These are phyloP conservation scores for Amorphotheca resinae DNA, from an alignment of 495 filamentous ascomycete genomes.

Conservation along the genomic window DNA sequence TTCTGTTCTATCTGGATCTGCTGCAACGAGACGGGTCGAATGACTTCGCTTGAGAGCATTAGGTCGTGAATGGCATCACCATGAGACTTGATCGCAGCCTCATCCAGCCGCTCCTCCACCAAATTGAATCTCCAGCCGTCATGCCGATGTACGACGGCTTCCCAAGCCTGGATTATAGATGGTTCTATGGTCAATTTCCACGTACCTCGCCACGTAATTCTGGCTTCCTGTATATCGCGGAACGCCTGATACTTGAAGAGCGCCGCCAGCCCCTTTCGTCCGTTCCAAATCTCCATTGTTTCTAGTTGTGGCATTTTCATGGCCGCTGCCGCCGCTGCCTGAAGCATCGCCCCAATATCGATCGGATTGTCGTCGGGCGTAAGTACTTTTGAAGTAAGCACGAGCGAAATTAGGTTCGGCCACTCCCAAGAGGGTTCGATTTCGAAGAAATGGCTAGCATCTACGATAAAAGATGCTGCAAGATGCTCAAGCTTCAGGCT, in stretches of 20 bases:
- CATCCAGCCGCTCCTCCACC: not conserved
- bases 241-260: slow-evolving; percentile 7
- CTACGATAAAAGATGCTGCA: slow-evolving; percentile 16
- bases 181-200: slow-evolving; percentile 1
- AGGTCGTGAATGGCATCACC: not conserved
- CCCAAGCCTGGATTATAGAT: slow-evolving; percentile 2
- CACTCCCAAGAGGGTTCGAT: slow-evolving; percentile 11
- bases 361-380: slow-evolving; percentile 3
- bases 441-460: slow-evolving; percentile 18
- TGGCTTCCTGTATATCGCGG: slow-evolving; percentile 12
- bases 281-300: slow-evolving; percentile 19
- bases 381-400: slow-evolving; percentile 14
- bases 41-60: slow-evolving; percentile 1
- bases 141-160: slow-evolving; percentile 1
- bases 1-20: slow-evolving; percentile 2
- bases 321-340: slow-evolving; percentile 10
- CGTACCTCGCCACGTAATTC: slow-evolving; percentile 8
- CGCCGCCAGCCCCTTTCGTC: slow-evolving; percentile 9
- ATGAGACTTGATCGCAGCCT: not conserved
- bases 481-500: slow-evolving; percentile 14
- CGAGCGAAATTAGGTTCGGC: slow-evolving; percentile 11
- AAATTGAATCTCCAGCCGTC: slow-evolving; percentile 1
- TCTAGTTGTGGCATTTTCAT: slow-evolving; percentile 15
- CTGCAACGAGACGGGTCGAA: slow-evolving; percentile 1
- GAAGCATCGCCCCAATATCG: slow-evolving; percentile 9